Base-by-base conservation (phyloP, 2,329 filamentous ascomycete genomes). In the Cercospora citrullina region DNA sequence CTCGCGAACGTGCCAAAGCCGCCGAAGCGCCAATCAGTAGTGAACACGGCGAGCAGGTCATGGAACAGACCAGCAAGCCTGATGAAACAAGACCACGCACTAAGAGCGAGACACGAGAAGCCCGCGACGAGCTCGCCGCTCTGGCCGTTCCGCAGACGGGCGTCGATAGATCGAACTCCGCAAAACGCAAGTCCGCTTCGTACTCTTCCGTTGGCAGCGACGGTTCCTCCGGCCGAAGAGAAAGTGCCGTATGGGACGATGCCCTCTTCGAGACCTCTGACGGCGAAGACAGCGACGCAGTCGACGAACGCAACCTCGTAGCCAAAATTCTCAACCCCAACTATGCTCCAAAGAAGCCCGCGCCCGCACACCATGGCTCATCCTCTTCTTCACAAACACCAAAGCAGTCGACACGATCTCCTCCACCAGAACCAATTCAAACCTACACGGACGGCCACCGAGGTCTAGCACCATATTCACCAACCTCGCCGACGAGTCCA, bases 1-100 rank as follows among this genome's bases (percentile, higher is more conserved):
- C 84, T n/a, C 79, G 80, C 0, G 93, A 97, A 75, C 86, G 90
- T 10, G 92, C 92, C 0, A 87, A 89, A 71, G 84, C 75, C 3
- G 68, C 75, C 84, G 48, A 81, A 87, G 26, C 79, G 83, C 58
- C 82, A 85, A 71, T 82, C 82, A 2, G 88, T 90, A 0, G 87
- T 85, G 67, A 74, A 5, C 66, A 69, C 5, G 76, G 74, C 10
- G 75, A 77, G 48, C 71, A 77, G 30, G 77, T 77, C 28, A 48
- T 51, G 81, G 72, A 70, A 83, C 80, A 84, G 68, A 79, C 77
- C n/a, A 75, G 77, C 36, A 72, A 72, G 18, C 68, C 75, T 4
- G 62, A 48, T 10, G 48, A 64, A 48, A 77, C 81, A 7, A 78
- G 79, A 7, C 76, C 79, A 36, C 77, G 83, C 4, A 83, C 81